Conservation (phyloP, 192 early-diverging fungal genomes). For the Paraglomus brasilianum region DNA sequence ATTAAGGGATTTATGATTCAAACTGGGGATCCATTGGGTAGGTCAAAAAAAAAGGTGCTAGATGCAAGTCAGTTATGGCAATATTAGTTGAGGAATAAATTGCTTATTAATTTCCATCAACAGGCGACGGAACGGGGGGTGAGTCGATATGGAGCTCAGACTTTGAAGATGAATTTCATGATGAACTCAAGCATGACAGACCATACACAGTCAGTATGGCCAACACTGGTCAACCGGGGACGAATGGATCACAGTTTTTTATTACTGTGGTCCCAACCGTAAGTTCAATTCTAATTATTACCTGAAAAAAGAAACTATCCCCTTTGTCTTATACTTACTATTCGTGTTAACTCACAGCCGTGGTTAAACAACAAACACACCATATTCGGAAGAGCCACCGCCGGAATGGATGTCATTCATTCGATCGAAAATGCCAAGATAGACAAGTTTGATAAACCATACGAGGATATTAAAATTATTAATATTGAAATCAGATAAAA, state of each 20-base stretch:
- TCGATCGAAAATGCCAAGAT: slow-evolving; percentile 77
- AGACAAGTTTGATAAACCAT: slow-evolving; percentile 89
- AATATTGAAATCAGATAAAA: slow-evolving; percentile 72
- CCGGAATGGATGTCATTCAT: slow-evolving; percentile 91
- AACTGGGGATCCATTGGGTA: slow-evolving; percentile 82
- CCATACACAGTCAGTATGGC: slow-evolving; percentile 96
- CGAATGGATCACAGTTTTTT: slow-evolving; percentile 95
- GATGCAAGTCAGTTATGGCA: not conserved
- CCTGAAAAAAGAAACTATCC: slow-evolving; percentile 6
- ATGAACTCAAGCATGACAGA: slow-evolving; percentile 77
- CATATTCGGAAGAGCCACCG: slow-evolving; percentile 86
- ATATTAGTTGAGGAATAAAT: slow-evolving; percentile 1
- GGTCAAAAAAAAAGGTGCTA: not conserved
- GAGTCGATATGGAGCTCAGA: slow-evolving; percentile 88
- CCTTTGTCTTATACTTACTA: not conserved
- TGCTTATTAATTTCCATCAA: slow-evolving; percentile 10
- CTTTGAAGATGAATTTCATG: slow-evolving; percentile 93
- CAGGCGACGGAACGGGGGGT: slow-evolving; percentile 92
- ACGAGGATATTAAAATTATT: slow-evolving; percentile 77
- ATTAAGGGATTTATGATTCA: slow-evolving; percentile 98
- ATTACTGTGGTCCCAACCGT: slow-evolving; percentile 89
- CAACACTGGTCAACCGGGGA: slow-evolving; percentile 77
- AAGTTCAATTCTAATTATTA: slow-evolving; percentile 36
- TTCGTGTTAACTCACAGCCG: slow-evolving; percentile 53
- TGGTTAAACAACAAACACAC: slow-evolving; percentile 99